Evolutionary conservation across 768 basidiomycete genomes (phyloP).

Genomic region (Crassisporium funariophilum): DNA sequence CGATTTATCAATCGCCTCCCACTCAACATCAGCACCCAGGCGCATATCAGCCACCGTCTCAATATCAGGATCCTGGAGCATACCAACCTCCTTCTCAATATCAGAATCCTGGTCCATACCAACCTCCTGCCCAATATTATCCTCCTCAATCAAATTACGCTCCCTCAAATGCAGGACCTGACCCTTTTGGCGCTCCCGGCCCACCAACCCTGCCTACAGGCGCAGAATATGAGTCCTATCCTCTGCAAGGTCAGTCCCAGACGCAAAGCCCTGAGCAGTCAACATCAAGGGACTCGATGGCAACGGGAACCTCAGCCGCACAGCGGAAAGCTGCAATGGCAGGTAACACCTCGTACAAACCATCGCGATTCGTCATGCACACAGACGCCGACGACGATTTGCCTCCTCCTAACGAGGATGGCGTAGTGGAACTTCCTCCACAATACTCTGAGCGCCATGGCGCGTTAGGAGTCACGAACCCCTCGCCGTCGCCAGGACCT

Average conservation of each 20-base stretch:
- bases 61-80: conserved; percentile 15
- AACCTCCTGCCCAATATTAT: conserved; percentile 10
- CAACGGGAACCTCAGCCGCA: too few relatives aligned
- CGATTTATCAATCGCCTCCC: too few relatives aligned
- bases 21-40: neutral
- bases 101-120: conserved; percentile 9
- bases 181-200: conserved; percentile 18
- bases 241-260: conserved; percentile 3
- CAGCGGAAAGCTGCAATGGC: conserved; percentile 60
- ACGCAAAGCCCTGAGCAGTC: conserved; percentile 4
- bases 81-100: conserved; percentile 26
- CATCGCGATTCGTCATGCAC: conserved; percentile 65
- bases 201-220: conserved; percentile 3
- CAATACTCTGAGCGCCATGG: conserved; percentile 61
- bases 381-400: conserved; percentile 65
- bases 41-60: conserved; percentile 7
- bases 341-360: conserved; percentile 41
- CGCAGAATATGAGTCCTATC: conserved; percentile 4
- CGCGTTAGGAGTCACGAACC: conserved; percentile 9
- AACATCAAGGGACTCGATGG: conserved; percentile 18
- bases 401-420: conserved; percentile 45
- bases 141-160: conserved; percentile 11
- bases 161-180: conserved; percentile 18
- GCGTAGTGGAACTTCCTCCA: conserved; percentile 74
- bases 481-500: conserved; percentile 5